Evolutionary conservation across 202 grass and related monocot species (phyloP).

Genomic region (Zizania palustris): DNA sequence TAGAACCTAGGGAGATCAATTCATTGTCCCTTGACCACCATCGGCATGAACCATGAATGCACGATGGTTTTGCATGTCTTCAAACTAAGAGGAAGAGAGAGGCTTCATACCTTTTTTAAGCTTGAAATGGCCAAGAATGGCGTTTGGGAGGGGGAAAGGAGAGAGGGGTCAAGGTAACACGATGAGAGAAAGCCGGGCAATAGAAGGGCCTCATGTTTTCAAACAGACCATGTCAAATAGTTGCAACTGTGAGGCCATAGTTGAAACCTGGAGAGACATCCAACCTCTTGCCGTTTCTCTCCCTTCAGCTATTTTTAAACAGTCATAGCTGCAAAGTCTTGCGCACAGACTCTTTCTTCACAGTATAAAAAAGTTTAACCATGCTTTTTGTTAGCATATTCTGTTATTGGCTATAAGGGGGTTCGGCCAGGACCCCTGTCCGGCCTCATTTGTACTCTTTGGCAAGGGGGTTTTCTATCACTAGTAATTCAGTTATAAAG

Average conservation of each 20-base stretch:
- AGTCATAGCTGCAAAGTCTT: background rate
- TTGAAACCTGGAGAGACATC: conserved; percentile 40
- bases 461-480: no score
- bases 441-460: no score
- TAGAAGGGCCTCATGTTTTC: conserved; percentile 49
- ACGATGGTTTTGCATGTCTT: background rate
- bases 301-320: conserved; percentile 35
- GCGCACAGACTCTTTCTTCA: background rate
- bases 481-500: no score
- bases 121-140: conserved; percentile 43
- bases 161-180: background rate
- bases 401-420: no score
- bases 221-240: conserved; percentile 49
- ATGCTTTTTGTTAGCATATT: no score
- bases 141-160: background rate
- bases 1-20: conserved; percentile 29
- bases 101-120: conserved; percentile 30
- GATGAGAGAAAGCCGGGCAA: conserved; percentile 57
- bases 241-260: background rate
- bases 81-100: conserved; percentile 43
- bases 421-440: no score
- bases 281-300: background rate
- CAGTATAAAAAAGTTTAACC: background rate
- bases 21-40: conserved; percentile 41
- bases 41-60: background rate